Evolutionary conservation across 2,329 filamentous ascomycete genomes (phyloP), one percentile per base, ranked within the genome.

Genomic region (Aspergillus novoparasiticus): DNA sequence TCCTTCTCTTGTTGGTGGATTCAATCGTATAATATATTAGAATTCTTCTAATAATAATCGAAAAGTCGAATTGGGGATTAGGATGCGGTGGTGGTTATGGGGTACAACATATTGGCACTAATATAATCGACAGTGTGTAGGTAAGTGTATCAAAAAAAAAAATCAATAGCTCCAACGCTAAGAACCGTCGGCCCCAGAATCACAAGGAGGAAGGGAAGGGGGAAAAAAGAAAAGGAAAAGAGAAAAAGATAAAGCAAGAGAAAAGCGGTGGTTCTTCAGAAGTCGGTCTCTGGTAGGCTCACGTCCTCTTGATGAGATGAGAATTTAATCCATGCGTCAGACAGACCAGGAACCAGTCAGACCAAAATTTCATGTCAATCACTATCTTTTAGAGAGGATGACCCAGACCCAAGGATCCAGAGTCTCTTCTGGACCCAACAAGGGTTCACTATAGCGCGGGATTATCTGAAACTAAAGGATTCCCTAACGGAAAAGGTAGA

Each of bases 401-500:
- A 66, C 62, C 63, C 56, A 67, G 63, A 68, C 55, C 66, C 66
- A 65, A 64, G 67, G 69, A 66, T 68, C 66, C 59, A 64, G 32
- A 39, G 8, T 30, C 43, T 39, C 50, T 46, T 67, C 59, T 64
- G 57, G 68, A 64, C 65, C 64, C 53, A 63, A 55, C 36, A 61
- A 50, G 28, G 55, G 55, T 57, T 36, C 57, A 55, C 32, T 12
- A 55, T 55, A 39, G 51, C 21, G 51, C 39, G 32, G 21, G 32
- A 55, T 55, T 39, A 55, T 55, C 51, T 39, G 51, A 55, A 55
- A 55, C 51, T 55, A 55, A 26, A 58, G 36, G 57, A 58, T 50
- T 19, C 45, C 32, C 32, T 39, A 39, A n/a, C 48, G 28, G 28
- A 50, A 50, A 16, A 14, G 46, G 46, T 28, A 16, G 45, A 26